phyloP scores from a whole-genome alignment of 768 basidiomycete species.

The Boletus vinaceobasis region DNA sequence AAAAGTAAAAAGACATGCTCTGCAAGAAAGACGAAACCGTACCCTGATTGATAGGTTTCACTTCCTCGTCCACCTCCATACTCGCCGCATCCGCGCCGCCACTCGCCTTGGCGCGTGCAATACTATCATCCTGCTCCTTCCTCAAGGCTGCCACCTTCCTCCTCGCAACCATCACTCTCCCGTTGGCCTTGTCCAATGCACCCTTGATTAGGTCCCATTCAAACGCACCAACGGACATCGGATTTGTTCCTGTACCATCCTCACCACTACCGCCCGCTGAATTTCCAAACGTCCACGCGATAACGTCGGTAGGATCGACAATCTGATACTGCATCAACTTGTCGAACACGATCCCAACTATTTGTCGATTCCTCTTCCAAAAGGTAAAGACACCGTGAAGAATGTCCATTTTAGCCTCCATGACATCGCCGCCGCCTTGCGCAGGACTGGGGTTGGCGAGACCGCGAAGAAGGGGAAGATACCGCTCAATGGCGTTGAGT shows the following conservation, averaged over 20 bases:
- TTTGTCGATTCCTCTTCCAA: conserved; percentile 83
- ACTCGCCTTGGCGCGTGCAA: conserved; percentile 71
- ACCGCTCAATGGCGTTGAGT: conserved; percentile 95
- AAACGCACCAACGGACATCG: conserved; percentile 48
- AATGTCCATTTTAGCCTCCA: conserved; percentile 66
- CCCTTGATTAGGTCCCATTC: conserved; percentile 86
- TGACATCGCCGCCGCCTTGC: conserved; percentile 33
- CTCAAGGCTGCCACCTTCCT: conserved; percentile 69
- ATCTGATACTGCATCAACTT: conserved; percentile 99
- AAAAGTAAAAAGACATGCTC: background rate
- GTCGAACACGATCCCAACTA: conserved; percentile 91
- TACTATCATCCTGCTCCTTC: conserved; percentile 86
- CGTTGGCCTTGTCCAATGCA: conserved; percentile 88
- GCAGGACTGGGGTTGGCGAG: conserved; percentile 37
- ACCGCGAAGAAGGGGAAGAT: conserved; percentile 70
- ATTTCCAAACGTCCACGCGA: conserved; percentile 75
- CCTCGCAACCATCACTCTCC: conserved; percentile 75
- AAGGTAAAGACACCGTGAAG: conserved; percentile 69
- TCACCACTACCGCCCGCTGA: conserved; percentile 38
- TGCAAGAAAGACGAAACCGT: background rate
- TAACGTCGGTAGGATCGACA: conserved; percentile 89
- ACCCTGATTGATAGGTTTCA: conserved; percentile 50
- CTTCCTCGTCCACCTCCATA: conserved; percentile 73
- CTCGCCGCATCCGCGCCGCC: conserved; percentile 46
- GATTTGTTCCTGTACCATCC: conserved; percentile 35